A percentile compares a stretch with the other conserved stretches of the same genome.
These are phyloP conservation scores for Talaromyces sp. DNA, from an alignment of 2,329 filamentous ascomycete genomes.

Conservation along the genomic window DNA sequence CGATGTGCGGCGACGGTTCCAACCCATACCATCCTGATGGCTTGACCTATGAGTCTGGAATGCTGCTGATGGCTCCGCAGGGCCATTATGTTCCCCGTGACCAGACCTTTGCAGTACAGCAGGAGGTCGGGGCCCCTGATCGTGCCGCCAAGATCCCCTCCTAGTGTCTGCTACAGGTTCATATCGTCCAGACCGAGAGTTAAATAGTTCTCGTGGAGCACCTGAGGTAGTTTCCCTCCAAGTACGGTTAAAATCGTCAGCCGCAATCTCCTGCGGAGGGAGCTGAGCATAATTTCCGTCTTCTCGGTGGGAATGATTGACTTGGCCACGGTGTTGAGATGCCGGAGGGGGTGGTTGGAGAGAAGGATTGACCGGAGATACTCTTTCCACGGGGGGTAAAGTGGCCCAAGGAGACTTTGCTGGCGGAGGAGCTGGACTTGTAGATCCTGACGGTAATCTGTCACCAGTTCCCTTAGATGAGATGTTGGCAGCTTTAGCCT, in stretches of 20 bases:
- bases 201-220: constrained; percentile 77
- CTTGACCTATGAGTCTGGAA: constrained; percentile 78
- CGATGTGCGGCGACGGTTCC: constrained; percentile 77
- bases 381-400: constrained; percentile 81
- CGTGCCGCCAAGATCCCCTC: constrained; percentile 68
- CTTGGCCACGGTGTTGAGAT: constrained; percentile 54
- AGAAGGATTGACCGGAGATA: constrained; percentile 67
- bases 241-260: constrained; percentile 87
- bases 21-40: constrained; percentile 65
- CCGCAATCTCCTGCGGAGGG: constrained; percentile 79
- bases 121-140: constrained; percentile 70
- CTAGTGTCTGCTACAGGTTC: constrained; percentile 80
- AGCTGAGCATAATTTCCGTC: constrained; percentile 57
- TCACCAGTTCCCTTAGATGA: constrained; percentile 56
- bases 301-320: constrained; percentile 59
- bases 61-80: constrained; percentile 80
- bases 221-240: constrained; percentile 72
- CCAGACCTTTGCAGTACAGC: constrained; percentile 75
- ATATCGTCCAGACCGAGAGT: constrained; percentile 92
- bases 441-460: constrained; percentile 53
- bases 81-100: constrained; percentile 63
- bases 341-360: constrained; percentile 27
- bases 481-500: constrained; percentile 47
- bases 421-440: constrained; percentile 59
- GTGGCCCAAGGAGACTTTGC: constrained; percentile 91